phyloP scores from a whole-genome alignment of 2,329 filamentous ascomycete species.

The Trichoderma pleuroti region DNA sequence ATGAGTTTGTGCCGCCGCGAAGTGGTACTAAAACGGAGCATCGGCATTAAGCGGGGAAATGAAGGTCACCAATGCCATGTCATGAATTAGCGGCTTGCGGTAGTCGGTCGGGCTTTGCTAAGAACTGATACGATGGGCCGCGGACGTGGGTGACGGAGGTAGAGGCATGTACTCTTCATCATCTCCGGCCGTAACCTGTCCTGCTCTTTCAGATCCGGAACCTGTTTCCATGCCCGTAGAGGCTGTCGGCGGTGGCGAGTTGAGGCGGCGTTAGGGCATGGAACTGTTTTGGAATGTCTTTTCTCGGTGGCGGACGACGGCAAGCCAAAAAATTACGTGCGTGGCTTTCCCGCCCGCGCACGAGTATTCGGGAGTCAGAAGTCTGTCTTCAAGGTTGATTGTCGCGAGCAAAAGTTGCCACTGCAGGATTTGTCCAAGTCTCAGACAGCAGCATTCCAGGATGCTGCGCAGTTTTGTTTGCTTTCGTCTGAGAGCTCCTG shows the following conservation, averaged over 20 bases:
- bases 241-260: not conserved
- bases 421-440: not conserved
- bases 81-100: not conserved
- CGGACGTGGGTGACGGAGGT: not conserved
- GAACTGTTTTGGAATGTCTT: not conserved
- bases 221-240: not conserved
- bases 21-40: not conserved
- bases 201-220: not conserved
- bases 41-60: slow-evolving; percentile 8
- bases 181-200: not conserved
- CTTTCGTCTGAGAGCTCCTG: not conserved
- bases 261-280: not conserved
- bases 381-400: slow-evolving; percentile 11
- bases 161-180: not conserved
- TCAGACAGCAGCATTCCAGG: not conserved
- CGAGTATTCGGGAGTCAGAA: slow-evolving; percentile 2
- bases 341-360: not conserved
- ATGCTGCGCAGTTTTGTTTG: not conserved
- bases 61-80: not conserved
- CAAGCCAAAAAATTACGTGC: not conserved
- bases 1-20: not conserved
- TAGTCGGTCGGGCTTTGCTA: not conserved
- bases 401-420: not conserved
- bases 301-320: not conserved
- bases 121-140: not conserved